phyloP scores from a whole-genome alignment of 2,329 filamentous ascomycete genomes.

The Erysiphe neolycopersici region DNA sequence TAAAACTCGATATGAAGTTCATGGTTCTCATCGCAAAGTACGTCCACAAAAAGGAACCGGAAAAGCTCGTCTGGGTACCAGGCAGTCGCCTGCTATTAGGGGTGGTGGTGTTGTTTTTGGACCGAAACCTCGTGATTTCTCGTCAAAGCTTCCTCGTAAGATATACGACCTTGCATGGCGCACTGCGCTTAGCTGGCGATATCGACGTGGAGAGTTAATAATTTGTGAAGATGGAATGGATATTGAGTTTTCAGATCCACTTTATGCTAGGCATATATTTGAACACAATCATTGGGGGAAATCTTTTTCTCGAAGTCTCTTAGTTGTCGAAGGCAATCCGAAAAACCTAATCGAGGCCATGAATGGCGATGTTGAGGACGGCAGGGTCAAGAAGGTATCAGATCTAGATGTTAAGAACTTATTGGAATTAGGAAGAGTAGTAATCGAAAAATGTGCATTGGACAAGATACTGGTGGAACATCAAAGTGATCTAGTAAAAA shows the following conservation, averaged over 20 bases:
- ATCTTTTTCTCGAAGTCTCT: slow-evolving; percentile 40
- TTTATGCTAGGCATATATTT: slow-evolving; percentile 42
- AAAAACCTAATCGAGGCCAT: slow-evolving; percentile 40
- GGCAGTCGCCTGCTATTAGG: slow-evolving; percentile 53
- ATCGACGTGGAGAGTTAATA: slow-evolving; percentile 61
- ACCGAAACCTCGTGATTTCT: slow-evolving; percentile 80
- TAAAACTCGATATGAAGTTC: slow-evolving; percentile 62
- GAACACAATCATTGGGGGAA: slow-evolving; percentile 42
- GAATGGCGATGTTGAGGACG: slow-evolving; percentile 34
- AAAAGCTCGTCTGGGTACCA: slow-evolving; percentile 49
- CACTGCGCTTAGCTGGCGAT: slow-evolving; percentile 78
- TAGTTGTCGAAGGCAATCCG: slow-evolving; percentile 38
- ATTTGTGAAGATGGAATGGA: slow-evolving; percentile 59
- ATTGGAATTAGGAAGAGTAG: slow-evolving; percentile 55
- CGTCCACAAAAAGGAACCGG: slow-evolving; percentile 71
- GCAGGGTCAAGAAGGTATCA: slow-evolving; percentile 38
- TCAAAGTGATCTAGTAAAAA: slow-evolving; percentile 30
- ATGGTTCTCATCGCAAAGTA: slow-evolving; percentile 61
- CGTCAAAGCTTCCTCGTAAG: slow-evolving; percentile 57
- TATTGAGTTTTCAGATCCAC: slow-evolving; percentile 23
- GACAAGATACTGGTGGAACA: slow-evolving; percentile 47
- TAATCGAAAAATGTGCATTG: slow-evolving; percentile 65
- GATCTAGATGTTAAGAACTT: slow-evolving; percentile 93
- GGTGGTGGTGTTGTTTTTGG: slow-evolving; percentile 78
- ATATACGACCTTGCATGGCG: slow-evolving; percentile 91